Evolutionary conservation across 306 rosid genomes (phyloP).

Genomic region (Fragaria vesca): DNA sequence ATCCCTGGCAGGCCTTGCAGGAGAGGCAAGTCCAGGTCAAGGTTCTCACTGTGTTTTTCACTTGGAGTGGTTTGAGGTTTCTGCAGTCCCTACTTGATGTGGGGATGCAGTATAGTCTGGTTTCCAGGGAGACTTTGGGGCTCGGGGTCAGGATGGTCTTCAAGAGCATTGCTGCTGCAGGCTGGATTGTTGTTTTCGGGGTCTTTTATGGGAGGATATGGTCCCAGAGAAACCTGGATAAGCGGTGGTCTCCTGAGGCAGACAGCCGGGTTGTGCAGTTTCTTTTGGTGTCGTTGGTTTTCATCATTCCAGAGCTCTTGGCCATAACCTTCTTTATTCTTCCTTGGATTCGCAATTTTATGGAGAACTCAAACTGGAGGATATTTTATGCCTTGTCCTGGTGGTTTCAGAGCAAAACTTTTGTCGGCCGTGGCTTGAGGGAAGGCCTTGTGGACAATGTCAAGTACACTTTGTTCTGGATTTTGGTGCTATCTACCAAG

Average conservation of each 20-base stretch:
- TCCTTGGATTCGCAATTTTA: constrained; percentile 86
- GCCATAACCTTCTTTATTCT: constrained; percentile 65
- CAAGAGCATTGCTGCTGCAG: constrained; percentile 73
- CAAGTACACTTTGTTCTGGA: constrained; percentile 78
- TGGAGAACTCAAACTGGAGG: constrained; percentile 89
- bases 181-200: constrained; percentile 66
- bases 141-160: constrained; percentile 76
- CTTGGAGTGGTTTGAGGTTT: constrained; percentile 85
- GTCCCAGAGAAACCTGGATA: constrained; percentile 62
- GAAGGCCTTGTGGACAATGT: constrained; percentile 86
- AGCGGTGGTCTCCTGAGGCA: constrained; percentile 61
- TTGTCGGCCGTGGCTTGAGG: constrained; percentile 95
- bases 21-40: constrained; percentile 55
- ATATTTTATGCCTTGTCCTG: constrained; percentile 72
- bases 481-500: constrained; percentile 73
- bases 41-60: constrained; percentile 67
- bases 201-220: constrained; percentile 78
- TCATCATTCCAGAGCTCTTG: constrained; percentile 75
- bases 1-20: constrained; percentile 69
- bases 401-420: constrained; percentile 92
- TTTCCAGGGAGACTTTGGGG: constrained; percentile 73
- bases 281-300: constrained; percentile 57
- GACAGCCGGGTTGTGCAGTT: constrained; percentile 53
- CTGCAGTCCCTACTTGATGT: constrained; percentile 74
- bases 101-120: constrained; percentile 77